Evolutionary conservation across 441 rosid species (phyloP).

Genomic region (Populus hybrid): DNA sequence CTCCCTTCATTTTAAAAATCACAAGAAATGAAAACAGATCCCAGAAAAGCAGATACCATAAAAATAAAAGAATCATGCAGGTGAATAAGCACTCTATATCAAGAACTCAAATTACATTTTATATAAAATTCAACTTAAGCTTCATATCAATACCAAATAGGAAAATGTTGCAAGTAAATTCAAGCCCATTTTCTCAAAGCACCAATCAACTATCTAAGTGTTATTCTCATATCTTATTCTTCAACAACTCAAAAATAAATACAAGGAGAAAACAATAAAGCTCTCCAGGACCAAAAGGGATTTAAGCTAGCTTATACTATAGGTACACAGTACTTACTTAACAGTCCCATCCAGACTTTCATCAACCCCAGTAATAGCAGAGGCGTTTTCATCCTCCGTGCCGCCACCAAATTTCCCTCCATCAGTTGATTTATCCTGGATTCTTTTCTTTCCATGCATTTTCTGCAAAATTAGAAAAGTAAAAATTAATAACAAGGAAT

Average conservation of each 20-base stretch:
- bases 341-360: slow-evolving; percentile 1
- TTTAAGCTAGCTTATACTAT: neutral
- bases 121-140: neutral
- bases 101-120: neutral
- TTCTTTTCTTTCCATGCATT: slow-evolving; percentile 30
- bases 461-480: slow-evolving; percentile 23
- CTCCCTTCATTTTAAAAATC: slow-evolving; percentile 23
- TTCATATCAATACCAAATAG: neutral
- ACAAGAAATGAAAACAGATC: neutral
- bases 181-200: neutral
- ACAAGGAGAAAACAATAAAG: neutral
- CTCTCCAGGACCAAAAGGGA: neutral
- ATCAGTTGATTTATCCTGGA: slow-evolving; percentile 12
- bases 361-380: slow-evolving; percentile 1
- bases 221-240: neutral
- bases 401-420: slow-evolving; percentile 9
- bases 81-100: neutral
- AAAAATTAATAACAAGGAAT: neutral
- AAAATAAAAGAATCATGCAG: neutral
- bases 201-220: neutral
- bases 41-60: neutral
- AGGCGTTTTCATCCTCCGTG: neutral
- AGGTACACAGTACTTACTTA: slow-evolving; percentile 13
- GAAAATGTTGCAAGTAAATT: neutral
- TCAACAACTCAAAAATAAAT: neutral